A percentile compares a stretch with the other conserved stretches of the same genome.
Evolutionary conservation across 805 yeast genomes (phyloP).

Genomic region (Ogataea pilisensis): DNA sequence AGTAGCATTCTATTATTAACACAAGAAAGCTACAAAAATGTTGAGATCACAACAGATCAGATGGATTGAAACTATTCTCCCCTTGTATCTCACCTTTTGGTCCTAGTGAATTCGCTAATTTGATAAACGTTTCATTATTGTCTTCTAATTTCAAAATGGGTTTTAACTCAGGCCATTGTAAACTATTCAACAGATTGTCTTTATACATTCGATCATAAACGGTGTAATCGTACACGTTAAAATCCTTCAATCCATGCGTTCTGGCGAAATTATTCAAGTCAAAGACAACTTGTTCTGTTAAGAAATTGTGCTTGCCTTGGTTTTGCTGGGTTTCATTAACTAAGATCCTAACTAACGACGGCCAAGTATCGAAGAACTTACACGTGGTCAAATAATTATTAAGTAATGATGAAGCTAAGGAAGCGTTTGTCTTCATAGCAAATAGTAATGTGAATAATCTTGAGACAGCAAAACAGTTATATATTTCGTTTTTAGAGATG

Average conservation of each 20-base stretch:
- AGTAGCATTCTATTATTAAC: too few species aligned
- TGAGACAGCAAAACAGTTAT: slow-evolving; percentile 23
- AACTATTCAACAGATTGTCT: slow-evolving; percentile 8
- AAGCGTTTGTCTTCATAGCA: slow-evolving; percentile 13
- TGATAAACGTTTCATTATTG: slow-evolving; percentile 12
- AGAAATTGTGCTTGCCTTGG: too few species aligned
- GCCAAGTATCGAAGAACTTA: too few species aligned
- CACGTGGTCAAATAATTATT: too few species aligned
- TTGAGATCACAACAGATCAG: slow-evolving; percentile 10
- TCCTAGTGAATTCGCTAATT: slow-evolving; percentile 14
- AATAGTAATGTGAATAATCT: background rate
- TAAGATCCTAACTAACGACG: too few species aligned
- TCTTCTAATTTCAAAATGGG: slow-evolving; percentile 10
- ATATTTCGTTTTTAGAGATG: slow-evolving; percentile 16
- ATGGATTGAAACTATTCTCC: slow-evolving; percentile 7
- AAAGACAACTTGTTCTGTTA: background rate
- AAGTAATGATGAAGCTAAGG: slow-evolving; percentile 3
- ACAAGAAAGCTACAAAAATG: too few species aligned
- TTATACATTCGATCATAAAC: slow-evolving; percentile 11
- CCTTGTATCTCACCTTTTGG: background rate
- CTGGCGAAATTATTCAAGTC: slow-evolving; percentile 15
- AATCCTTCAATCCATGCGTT: slow-evolving; percentile 18
- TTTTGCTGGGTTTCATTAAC: too few species aligned
- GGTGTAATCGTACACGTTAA: slow-evolving; percentile 12
- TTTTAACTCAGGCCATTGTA: slow-evolving; percentile 17